Base-by-base conservation (phyloP, 1,139 yeast genomes). In the Pichia sp. region DNA sequence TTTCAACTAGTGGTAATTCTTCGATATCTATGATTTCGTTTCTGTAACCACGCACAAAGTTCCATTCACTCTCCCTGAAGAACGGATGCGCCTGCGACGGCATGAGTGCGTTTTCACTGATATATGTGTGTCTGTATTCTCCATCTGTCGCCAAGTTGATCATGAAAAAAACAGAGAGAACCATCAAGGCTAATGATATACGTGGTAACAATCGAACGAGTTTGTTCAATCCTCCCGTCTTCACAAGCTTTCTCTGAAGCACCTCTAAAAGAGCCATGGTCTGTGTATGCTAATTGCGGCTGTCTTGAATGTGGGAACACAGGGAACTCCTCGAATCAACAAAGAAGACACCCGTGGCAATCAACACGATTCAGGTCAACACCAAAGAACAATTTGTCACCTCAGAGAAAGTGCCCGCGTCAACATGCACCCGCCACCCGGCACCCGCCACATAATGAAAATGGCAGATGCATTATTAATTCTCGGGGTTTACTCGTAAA, bases 31-130 rank as follows among this genome's bases (percentile, higher is more conserved):
- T 62, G 44, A 79, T 62, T 55, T 83, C 88, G 38, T 75, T 76
- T 51, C 96, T 74, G 62, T 84, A 90, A 0, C 97, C 99, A 50
- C 98, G 71, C 22, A 90, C 81, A 47, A 87, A 73, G 60, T 91
- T 89, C 97, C 98, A 93, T 61, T 93, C 99, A 44, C 93, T 82
- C 58, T 91, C 98, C 50, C 98, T 74, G 65, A 89, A 94, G 63
- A 89, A 90, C 17, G 96, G 85, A 58, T 84, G 85, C 3, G 93
- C 98, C 64, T 93, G 98, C 0, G 95, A 91, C 12, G 99, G 98
- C 87, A 94, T 83, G 64, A 94, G 72, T 32, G 99, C 99, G 67
- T 93, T 94, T 63, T 94, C 99, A 9, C 96, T 85, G 19, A 91
- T 86, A 63, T 93, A 93, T 7, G 96, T 88, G 55, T 75, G 70